These are phyloP conservation scores for Neurospora sp. DNA, from an alignment of 495 filamentous ascomycete genomes.

Conservation along the genomic window DNA sequence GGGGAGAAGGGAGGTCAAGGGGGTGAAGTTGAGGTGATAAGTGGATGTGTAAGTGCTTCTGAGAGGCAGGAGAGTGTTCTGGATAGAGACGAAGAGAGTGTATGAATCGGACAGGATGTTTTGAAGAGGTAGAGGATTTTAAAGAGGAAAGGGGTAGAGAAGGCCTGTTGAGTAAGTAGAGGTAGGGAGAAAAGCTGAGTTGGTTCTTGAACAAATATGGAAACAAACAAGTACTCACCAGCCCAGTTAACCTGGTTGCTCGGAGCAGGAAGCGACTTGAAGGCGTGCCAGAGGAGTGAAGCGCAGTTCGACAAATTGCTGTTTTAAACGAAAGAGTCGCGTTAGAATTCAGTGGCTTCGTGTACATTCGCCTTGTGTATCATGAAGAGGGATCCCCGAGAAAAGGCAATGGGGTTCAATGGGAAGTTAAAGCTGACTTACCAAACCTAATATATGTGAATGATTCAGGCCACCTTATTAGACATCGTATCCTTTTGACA, in stretches of 20 bases:
- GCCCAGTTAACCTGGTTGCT: conserved; percentile 75
- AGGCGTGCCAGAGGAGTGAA: conserved; percentile 80
- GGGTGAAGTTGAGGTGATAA: not conserved
- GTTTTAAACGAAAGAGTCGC: not conserved
- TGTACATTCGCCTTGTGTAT: not conserved
- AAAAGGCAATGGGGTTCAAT: not conserved
- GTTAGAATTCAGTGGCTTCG: not conserved
- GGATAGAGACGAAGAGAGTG: conserved; percentile 10
- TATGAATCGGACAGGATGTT: not conserved
- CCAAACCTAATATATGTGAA: conserved; percentile 42
- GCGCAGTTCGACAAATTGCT: conserved; percentile 82
- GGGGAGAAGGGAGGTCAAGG: not conserved
- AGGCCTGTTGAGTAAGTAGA: not conserved
- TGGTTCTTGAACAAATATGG: not conserved
- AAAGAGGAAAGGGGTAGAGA: not conserved
- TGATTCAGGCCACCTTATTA: not conserved
- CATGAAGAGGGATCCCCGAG: not conserved
- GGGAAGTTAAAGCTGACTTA: conserved; percentile 17
- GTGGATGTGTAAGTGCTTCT: not conserved
- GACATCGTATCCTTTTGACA: conserved; percentile 1
- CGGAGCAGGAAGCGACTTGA: conserved; percentile 65
- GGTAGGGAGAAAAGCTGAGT: not conserved
- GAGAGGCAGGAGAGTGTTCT: conserved; percentile 7
- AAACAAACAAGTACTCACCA: conserved; percentile 35
- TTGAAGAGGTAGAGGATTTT: not conserved